Percentiles rank a stretch among this genome's conserved stretches.
These are phyloP conservation scores for Goniomonas avonlea DNA, from an alignment of 78 protist genomes.

Conservation along the genomic window DNA sequence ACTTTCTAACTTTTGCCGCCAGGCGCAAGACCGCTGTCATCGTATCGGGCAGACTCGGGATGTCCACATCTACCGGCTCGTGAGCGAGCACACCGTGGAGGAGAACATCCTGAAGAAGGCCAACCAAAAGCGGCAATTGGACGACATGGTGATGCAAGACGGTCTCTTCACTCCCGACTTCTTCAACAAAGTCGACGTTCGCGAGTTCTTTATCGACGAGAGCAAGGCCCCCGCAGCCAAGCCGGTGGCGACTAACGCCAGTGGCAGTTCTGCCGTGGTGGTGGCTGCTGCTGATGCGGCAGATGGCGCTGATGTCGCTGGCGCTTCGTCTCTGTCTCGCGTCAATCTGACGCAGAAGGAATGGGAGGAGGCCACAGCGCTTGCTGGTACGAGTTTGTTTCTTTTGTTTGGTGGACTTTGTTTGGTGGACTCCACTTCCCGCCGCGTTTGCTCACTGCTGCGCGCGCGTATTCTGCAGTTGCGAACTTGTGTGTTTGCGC, in stretches of 20 bases:
- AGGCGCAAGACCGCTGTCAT: constrained; percentile 94
- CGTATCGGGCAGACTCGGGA: constrained; percentile 92
- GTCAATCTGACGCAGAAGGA: too few relatives aligned
- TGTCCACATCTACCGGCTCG: constrained; percentile 88
- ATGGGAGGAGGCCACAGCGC: not conserved
- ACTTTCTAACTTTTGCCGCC: constrained; percentile 12
- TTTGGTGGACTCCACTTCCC: too few relatives aligned
- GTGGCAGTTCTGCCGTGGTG: too few relatives aligned
- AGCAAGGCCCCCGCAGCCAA: not conserved
- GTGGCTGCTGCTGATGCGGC: too few relatives aligned
- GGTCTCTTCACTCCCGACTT: constrained; percentile 60
- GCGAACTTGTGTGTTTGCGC: too few relatives aligned
- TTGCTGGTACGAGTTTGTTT: too few relatives aligned
- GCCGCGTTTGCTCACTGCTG: too few relatives aligned
- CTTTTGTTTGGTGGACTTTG: too few relatives aligned
- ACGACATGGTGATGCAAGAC: constrained; percentile 47
- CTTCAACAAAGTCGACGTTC: not conserved
- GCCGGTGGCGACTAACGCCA: too few relatives aligned
- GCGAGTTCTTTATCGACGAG: constrained; percentile 18
- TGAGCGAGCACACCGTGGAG: constrained; percentile 68
- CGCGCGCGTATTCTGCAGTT: too few relatives aligned
- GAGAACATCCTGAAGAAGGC: constrained; percentile 82
- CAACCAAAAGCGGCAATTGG: constrained; percentile 67
- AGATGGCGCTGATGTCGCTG: too few relatives aligned
- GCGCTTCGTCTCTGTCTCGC: too few relatives aligned